A percentile compares a stretch with the other conserved stretches of the same genome.
phyloP scores from a whole-genome alignment of 306 rosid genomes.

The Quercus parvula region DNA sequence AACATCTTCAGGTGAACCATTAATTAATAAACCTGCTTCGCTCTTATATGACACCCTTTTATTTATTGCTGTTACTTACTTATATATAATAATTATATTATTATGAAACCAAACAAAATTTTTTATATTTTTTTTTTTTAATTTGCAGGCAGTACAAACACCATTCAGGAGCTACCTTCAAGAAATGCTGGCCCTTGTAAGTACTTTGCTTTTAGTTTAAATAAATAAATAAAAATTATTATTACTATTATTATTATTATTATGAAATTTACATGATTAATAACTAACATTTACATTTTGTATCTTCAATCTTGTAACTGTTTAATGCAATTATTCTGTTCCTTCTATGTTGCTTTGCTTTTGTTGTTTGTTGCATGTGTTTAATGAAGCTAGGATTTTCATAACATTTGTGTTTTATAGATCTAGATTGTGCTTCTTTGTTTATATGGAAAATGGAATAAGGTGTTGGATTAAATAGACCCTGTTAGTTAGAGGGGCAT shows the following conservation, averaged over 20 bases:
- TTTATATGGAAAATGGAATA: neutral
- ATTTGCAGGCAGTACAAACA: slow-evolving; percentile 80
- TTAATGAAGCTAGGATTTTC: neutral
- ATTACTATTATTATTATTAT: too few relatives aligned
- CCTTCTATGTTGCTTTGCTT: neutral
- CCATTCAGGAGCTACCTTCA: slow-evolving; percentile 94
- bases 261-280: too few relatives aligned
- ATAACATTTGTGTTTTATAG: neutral
- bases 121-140: neutral
- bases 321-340: too few relatives aligned
- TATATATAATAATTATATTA: too few relatives aligned
- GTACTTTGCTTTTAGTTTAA: neutral
- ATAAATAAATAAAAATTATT: too few relatives aligned
- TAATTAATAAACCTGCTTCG: too few relatives aligned
- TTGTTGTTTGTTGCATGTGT: neutral
- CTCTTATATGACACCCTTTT: too few relatives aligned
- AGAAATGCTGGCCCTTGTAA: slow-evolving; percentile 77
- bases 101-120: too few relatives aligned
- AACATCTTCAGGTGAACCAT: slow-evolving; percentile 64
- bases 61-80: too few relatives aligned
- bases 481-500: neutral
- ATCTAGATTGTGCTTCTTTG: neutral
- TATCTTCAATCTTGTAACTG: too few relatives aligned
- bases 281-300: too few relatives aligned
- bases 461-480: neutral